phyloP scores from a whole-genome alignment of 202 grass and related monocot genomes.

The Saccharum hybrid region DNA sequence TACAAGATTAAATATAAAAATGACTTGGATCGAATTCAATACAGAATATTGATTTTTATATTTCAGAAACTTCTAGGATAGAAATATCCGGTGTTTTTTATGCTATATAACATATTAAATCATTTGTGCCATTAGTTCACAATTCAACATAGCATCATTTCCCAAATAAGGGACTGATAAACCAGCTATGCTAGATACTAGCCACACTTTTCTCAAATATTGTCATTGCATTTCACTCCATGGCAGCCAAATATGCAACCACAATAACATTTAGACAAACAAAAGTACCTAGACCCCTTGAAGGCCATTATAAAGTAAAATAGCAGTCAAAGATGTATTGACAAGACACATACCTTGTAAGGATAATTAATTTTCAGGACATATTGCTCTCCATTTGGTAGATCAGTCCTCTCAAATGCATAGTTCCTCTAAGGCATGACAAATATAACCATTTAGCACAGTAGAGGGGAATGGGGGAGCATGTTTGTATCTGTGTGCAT shows the following conservation, averaged over 20 bases:
- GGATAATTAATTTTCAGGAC: conserved; percentile 98
- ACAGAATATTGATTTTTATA: background rate
- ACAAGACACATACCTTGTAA: conserved; percentile 69
- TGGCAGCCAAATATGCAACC: conserved; percentile 17
- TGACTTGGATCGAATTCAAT: background rate
- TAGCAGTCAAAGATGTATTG: background rate
- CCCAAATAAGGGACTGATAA: background rate
- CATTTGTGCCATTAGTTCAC: background rate
- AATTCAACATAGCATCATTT: background rate
- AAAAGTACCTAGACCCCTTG: background rate
- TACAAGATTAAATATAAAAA: conserved; percentile 16
- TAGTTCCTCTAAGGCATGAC: conserved; percentile 79
- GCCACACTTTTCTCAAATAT: conserved; percentile 1
- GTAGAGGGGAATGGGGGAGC: background rate
- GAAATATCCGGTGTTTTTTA: conserved; percentile 5
- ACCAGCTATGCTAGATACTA: background rate
- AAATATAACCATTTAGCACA: conserved; percentile 44
- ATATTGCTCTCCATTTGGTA: conserved; percentile 87
- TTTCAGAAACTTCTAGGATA: background rate
- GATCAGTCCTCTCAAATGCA: conserved; percentile 91
- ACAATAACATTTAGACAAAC: background rate
- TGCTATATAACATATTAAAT: conserved; percentile 6
- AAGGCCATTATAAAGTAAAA: background rate
- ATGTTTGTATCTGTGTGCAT: background rate
- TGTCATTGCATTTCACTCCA: conserved; percentile 3